A percentile compares a stretch with the other conserved stretches of the same genome.
Evolutionary conservation across 2,329 filamentous ascomycete species (phyloP).

Genomic region (Cladosporium velox): DNA sequence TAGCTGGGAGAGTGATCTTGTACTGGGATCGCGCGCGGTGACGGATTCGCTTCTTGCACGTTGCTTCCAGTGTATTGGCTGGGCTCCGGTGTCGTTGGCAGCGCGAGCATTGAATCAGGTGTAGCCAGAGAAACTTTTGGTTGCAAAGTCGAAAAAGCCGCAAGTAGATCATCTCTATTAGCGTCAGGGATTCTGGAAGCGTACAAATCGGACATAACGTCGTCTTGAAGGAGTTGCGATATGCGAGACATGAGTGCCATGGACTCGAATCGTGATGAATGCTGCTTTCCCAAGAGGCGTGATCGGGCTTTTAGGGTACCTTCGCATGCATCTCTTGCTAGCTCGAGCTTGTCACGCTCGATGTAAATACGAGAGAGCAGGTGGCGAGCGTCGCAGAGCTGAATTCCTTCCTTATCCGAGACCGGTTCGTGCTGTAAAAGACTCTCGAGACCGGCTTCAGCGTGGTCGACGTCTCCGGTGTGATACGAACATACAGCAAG

Average conservation of each 20-base stretch:
- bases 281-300: conserved; percentile 33
- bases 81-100: neutral
- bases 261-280: conserved; percentile 32
- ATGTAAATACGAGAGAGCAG: conserved; percentile 34
- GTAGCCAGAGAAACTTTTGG: neutral
- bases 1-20: neutral
- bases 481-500: conserved; percentile 35
- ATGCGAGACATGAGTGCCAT: conserved; percentile 36
- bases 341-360: conserved; percentile 29
- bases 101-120: no score
- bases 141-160: neutral
- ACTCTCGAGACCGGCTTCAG: conserved; percentile 31
- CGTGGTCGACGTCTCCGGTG: conserved; percentile 26
- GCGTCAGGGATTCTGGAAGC: conserved; percentile 23
- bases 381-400: conserved; percentile 31
- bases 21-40: neutral
- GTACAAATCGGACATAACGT: conserved; percentile 22
- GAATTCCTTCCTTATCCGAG: conserved; percentile 26
- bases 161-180: conserved; percentile 10
- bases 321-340: conserved; percentile 31
- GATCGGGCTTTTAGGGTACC: conserved; percentile 33
- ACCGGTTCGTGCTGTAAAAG: conserved; percentile 25
- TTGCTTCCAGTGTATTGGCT: neutral
- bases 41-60: neutral
- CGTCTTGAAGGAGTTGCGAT: conserved; percentile 23